A percentile compares a stretch with the other conserved stretches of the same genome.
Evolutionary conservation across 2,329 filamentous ascomycete genomes (phyloP).

Genomic region (Aspergillus felis): DNA sequence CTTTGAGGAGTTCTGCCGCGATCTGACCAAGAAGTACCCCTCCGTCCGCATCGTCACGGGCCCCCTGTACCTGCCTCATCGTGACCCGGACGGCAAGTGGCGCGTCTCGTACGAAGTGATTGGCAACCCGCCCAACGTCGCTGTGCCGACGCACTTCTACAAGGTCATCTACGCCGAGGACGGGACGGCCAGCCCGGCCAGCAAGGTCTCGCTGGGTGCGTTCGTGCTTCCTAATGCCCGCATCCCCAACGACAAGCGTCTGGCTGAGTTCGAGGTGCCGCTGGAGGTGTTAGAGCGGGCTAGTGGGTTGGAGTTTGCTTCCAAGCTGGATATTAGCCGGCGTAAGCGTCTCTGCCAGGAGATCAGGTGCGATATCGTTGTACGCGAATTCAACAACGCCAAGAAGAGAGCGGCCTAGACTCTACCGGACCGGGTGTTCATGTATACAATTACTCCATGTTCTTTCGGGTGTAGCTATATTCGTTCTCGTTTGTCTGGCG

Average conservation of each 20-base stretch:
- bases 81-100: slow-evolving; percentile 90
- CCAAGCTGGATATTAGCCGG: slow-evolving; percentile 68
- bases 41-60: slow-evolving; percentile 89
- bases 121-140: slow-evolving; percentile 85
- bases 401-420: slow-evolving; percentile 40
- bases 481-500: not conserved
- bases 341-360: slow-evolving; percentile 81
- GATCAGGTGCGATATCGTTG: slow-evolving; percentile 74
- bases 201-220: slow-evolving; percentile 82
- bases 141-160: slow-evolving; percentile 98
- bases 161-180: slow-evolving; percentile 98
- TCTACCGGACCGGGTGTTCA: not conserved
- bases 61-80: slow-evolving; percentile 84
- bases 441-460: not conserved
- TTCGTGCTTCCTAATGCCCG: slow-evolving; percentile 91
- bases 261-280: slow-evolving; percentile 91
- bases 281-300: slow-evolving; percentile 89
- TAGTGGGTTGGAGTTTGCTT: slow-evolving; percentile 85
- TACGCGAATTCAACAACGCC: slow-evolving; percentile 70
- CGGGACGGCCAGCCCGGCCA: slow-evolving; percentile 52
- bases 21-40: slow-evolving; percentile 75
- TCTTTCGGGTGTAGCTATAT: not conserved
- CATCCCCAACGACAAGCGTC: slow-evolving; percentile 81
- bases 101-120: slow-evolving; percentile 94
- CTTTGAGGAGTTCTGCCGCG: slow-evolving; percentile 93